Conservation (phyloP, 1,139 yeast genomes). For the Zygosaccharomyces pseudobailii region DNA sequence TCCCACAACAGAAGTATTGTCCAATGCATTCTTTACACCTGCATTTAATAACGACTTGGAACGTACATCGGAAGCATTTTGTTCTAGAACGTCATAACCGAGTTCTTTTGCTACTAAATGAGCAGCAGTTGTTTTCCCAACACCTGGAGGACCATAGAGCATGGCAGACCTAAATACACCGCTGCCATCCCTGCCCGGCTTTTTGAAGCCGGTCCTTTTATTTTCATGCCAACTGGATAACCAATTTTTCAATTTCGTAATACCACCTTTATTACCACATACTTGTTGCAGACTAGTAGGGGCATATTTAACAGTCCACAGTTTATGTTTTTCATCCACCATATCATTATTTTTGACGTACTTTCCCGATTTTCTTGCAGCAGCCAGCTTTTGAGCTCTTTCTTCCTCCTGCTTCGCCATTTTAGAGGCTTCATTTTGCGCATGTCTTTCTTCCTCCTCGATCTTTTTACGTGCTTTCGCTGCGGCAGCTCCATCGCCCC, state of each 20-base stretch:
- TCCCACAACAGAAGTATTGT: constrained; percentile 81
- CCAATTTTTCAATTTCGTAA: constrained; percentile 67
- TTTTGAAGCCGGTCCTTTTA: constrained; percentile 51
- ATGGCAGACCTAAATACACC: constrained; percentile 75
- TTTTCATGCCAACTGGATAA: constrained; percentile 68
- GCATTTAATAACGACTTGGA: constrained; percentile 70
- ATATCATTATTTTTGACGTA: constrained; percentile 18
- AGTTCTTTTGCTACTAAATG: constrained; percentile 63
- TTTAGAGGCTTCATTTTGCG: constrained; percentile 47
- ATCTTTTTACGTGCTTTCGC: constrained; percentile 65
- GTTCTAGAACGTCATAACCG: constrained; percentile 70
- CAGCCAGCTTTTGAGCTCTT: constrained; percentile 27
- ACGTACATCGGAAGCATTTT: constrained; percentile 85
- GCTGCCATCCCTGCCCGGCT: constrained; percentile 54
- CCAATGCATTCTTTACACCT: constrained; percentile 65
- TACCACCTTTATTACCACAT: constrained; percentile 85
- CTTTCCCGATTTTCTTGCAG: constrained; percentile 25
- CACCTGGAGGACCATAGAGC: constrained; percentile 83
- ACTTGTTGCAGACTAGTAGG: constrained; percentile 71
- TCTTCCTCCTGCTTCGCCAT: constrained; percentile 39
- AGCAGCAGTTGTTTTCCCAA: constrained; percentile 78
- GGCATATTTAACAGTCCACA: constrained; percentile 94
- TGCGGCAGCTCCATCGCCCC: constrained; percentile 80
- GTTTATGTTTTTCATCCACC: constrained; percentile 43
- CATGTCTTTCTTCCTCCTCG: constrained; percentile 56